Evolutionary conservation across 177 flowering plant genomes (phyloP).

Genomic region (Vitis hybrid): DNA sequence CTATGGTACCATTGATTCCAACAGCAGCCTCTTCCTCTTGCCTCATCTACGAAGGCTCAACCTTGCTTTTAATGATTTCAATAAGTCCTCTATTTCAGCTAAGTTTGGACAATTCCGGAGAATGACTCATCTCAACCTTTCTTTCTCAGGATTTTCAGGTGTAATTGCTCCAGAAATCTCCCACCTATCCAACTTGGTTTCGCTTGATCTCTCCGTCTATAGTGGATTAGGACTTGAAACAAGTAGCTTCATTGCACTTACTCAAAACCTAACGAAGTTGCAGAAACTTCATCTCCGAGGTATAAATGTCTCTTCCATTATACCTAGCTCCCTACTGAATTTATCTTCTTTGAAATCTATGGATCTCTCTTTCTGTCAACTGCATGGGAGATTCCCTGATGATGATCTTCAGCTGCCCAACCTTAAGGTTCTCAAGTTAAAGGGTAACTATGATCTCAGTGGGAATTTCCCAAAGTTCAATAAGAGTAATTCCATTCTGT

Average conservation of each 20-base stretch:
- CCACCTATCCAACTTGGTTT: constrained; percentile 13
- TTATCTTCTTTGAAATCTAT: constrained; percentile 2
- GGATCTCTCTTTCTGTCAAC: background rate
- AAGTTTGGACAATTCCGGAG: background rate
- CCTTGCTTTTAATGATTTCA: constrained; percentile 7
- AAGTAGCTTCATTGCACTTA: background rate
- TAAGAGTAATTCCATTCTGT: background rate
- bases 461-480: constrained; percentile 14
- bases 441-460: background rate
- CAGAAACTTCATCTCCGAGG: constrained; percentile 8
- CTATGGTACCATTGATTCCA: background rate
- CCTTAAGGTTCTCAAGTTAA: background rate
- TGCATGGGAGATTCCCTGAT: constrained; percentile 5
- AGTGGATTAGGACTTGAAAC: background rate
- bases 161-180: constrained; percentile 12
- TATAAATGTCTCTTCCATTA: constrained; percentile 1
- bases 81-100: constrained; percentile 5
- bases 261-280: constrained; percentile 12
- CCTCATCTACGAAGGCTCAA: constrained; percentile 5
- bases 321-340: background rate
- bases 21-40: constrained; percentile 8
- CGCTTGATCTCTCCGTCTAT: constrained; percentile 9
- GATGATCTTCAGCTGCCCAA: constrained; percentile 6
- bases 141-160: constrained; percentile 7
- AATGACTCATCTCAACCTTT: constrained; percentile 22